Evolutionary conservation across 129 eudicot species (phyloP).

Genomic region (Erigeron canadensis): DNA sequence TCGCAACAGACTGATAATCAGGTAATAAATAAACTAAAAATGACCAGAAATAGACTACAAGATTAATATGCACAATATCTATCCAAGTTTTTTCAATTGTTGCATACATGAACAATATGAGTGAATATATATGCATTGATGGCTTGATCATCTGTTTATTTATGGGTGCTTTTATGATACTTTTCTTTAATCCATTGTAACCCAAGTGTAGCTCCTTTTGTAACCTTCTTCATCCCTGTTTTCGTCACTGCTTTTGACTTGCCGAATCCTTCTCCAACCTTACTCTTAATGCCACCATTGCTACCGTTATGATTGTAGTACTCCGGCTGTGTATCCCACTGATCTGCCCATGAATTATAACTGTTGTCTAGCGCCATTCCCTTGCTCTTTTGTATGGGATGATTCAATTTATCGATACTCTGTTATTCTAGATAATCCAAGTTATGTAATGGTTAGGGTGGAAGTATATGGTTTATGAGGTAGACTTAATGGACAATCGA

Average conservation of each 20-base stretch:
- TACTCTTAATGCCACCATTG: slow-evolving; percentile 2
- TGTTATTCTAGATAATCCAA: too few species aligned
- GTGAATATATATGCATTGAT: neutral
- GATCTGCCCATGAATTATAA: too few species aligned
- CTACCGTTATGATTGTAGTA: neutral
- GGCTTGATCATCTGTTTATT: neutral
- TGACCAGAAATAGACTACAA: too few species aligned
- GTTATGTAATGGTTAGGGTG: too few species aligned
- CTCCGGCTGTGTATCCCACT: too few species aligned
- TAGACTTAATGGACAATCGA: too few species aligned
- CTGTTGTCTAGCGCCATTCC: too few species aligned
- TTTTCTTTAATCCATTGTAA: slow-evolving; percentile 39
- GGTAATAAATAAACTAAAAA: too few species aligned
- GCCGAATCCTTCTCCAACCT: slow-evolving; percentile 27
- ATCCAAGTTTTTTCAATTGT: neutral
- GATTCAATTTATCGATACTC: too few species aligned
- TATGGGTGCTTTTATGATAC: slow-evolving; percentile 26
- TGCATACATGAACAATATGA: neutral
- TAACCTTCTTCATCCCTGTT: slow-evolving; percentile 28
- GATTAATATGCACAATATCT: neutral
- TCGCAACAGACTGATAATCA: too few species aligned
- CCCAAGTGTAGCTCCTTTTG: slow-evolving; percentile 30
- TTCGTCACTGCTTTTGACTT: slow-evolving; percentile 27
- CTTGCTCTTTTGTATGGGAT: too few species aligned
- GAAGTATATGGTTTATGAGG: too few species aligned